A percentile compares a stretch with the other conserved stretches of the same genome.
Conservation (phyloP, 2,329 filamentous ascomycete genomes). For the Beauveria brongniartii region DNA sequence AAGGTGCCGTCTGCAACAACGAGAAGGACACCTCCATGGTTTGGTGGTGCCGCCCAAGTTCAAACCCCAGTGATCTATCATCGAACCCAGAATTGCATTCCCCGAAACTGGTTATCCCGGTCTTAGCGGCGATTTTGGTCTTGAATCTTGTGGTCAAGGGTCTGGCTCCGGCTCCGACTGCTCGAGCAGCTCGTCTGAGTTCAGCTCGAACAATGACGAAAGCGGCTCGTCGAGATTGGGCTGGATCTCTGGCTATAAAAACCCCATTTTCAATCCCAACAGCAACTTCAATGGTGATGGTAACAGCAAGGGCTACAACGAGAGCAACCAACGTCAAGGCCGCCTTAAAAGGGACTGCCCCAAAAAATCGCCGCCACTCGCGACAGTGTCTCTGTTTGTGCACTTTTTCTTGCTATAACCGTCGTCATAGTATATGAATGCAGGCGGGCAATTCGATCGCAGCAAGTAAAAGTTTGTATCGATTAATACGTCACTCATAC, state of each 20-base stretch:
- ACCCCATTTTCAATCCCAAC: not conserved
- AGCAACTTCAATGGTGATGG: not conserved
- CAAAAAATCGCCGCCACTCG: not conserved
- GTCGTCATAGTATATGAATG: not conserved
- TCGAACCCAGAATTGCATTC: not conserved
- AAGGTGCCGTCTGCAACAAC: not conserved
- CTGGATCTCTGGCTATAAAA: not conserved
- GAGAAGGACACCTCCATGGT: not conserved
- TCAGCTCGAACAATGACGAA: not conserved
- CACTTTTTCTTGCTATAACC: not conserved
- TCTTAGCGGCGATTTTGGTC: not conserved
- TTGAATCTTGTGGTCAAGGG: not conserved
- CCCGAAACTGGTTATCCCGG: not conserved
- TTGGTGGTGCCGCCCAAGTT: not conserved
- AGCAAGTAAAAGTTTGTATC: not conserved
- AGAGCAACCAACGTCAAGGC: not conserved
- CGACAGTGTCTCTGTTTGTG: not conserved
- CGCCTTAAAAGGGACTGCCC: not conserved
- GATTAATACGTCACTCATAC: not conserved
- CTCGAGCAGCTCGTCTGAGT: not conserved
- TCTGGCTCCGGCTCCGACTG: not conserved
- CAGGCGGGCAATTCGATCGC: not conserved
- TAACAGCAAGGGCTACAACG: not conserved
- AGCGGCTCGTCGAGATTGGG: not conserved
- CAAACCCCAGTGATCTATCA: not conserved